phyloP scores from a whole-genome alignment of 768 basidiomycete genomes.

The Termitomyces sp. region DNA sequence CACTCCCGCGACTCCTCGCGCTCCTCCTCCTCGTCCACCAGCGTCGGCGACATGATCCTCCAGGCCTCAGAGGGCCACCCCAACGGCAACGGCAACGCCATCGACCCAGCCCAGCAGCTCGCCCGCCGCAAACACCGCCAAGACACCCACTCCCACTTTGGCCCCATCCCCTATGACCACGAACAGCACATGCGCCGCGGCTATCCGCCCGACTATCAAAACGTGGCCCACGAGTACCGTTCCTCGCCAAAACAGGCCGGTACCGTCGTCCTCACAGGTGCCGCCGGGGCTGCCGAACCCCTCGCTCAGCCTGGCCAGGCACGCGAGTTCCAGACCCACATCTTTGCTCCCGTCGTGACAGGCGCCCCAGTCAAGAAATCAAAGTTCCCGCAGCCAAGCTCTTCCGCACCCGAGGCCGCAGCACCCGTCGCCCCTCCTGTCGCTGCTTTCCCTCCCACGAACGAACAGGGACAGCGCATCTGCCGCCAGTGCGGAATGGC shows the following conservation, averaged over 20 bases:
- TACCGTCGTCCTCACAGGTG: constrained; percentile 9
- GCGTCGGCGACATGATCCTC: constrained; percentile 44
- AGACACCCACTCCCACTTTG: constrained; percentile 3
- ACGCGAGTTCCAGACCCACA: constrained; percentile 56
- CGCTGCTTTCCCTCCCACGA: constrained; percentile 41
- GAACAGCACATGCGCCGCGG: constrained; percentile 6
- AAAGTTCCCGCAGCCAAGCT: constrained; percentile 35
- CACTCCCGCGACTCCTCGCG: constrained; percentile 26
- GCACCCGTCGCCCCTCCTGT: constrained; percentile 14
- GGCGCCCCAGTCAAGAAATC: constrained; percentile 70
- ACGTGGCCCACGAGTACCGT: constrained; percentile 13
- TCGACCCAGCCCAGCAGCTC: constrained; percentile 6
- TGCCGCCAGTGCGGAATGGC: constrained; percentile 73
- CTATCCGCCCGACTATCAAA: constrained; percentile 12
- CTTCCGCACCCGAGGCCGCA: not conserved
- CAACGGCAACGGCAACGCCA: not conserved
- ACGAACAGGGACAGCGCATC: constrained; percentile 67
- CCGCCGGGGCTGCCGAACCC: constrained; percentile 20
- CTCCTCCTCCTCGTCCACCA: constrained; percentile 34
- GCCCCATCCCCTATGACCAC: constrained; percentile 4
- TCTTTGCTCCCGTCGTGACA: constrained; percentile 71
- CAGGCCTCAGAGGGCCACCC: constrained; percentile 30
- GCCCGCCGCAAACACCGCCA: not conserved
- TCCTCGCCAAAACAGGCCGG: constrained; percentile 13
- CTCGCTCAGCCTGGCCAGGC: constrained; percentile 27